Conservation (phyloP, 345 rosid genomes). For the Laguncularia racemosa region DNA sequence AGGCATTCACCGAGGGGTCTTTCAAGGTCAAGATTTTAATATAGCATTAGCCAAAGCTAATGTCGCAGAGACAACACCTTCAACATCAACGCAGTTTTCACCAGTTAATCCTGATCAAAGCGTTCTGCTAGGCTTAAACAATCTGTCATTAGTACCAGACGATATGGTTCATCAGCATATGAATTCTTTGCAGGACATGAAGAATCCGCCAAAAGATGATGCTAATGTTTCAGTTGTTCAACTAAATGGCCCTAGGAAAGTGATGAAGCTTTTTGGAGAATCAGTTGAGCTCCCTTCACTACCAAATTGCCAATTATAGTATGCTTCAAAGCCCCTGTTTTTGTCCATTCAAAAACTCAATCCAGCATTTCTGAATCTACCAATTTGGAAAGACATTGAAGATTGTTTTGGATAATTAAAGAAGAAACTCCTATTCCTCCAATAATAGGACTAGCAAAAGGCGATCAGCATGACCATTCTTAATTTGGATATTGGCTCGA, state of each 20-base stretch:
- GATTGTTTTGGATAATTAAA: no score
- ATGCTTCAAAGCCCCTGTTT: slow-evolving; percentile 24
- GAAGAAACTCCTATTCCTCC: no score
- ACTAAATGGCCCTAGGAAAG: slow-evolving; percentile 14
- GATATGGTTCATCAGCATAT: not conserved
- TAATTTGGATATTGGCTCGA: no score
- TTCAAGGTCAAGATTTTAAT: slow-evolving; percentile 47
- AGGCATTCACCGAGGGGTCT: slow-evolving; percentile 26
- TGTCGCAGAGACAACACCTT: no score
- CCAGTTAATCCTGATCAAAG: no score
- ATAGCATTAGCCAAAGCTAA: not conserved
- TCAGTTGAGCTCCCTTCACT: slow-evolving; percentile 54
- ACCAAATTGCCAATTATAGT: slow-evolving; percentile 26
- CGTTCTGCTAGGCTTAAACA: no score
- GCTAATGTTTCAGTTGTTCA: slow-evolving; percentile 15
- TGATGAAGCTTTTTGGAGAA: slow-evolving; percentile 20
- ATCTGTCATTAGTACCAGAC: not conserved
- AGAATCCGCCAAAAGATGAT: slow-evolving; percentile 19
- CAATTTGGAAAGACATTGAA: not conserved
- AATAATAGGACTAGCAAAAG: no score
- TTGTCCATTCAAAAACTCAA: not conserved
- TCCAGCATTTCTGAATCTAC: not conserved
- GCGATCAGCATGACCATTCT: no score
- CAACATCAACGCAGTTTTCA: no score
- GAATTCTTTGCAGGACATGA: slow-evolving; percentile 5